A percentile compares a stretch with the other conserved stretches of the same genome.
These are phyloP conservation scores for Thielaviopsis punctulata DNA, from an alignment of 2,329 filamentous ascomycete species.

Conservation along the genomic window DNA sequence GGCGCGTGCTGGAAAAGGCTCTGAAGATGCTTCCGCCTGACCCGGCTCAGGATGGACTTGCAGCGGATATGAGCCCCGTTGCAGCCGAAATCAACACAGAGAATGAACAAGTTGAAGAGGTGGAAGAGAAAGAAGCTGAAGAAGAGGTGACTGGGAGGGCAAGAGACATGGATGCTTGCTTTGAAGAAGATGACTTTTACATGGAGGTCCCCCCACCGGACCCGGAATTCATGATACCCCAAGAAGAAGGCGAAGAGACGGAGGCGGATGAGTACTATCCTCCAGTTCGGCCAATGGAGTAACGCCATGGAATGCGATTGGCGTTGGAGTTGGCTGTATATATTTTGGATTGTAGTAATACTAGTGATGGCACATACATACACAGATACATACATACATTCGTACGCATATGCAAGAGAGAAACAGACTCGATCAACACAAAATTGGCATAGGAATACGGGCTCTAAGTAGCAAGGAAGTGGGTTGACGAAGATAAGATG, in stretches of 20 bases:
- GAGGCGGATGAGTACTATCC: background rate
- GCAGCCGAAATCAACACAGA: background rate
- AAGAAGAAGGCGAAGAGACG: background rate
- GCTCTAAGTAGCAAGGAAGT: background rate
- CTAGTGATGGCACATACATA: background rate
- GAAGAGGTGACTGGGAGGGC: background rate
- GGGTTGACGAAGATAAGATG: background rate
- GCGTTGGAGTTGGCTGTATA: background rate
- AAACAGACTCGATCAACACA: background rate
- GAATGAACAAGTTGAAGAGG: background rate
- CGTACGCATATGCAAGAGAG: no score
- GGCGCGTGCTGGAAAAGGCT: slow-evolving; percentile 2
- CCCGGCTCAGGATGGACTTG: background rate
- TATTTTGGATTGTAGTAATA: background rate
- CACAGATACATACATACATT: no score
- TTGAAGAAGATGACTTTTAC: background rate
- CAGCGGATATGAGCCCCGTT: background rate
- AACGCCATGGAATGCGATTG: background rate
- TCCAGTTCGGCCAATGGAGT: background rate
- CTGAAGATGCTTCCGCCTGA: slow-evolving; percentile 3
- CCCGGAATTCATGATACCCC: background rate
- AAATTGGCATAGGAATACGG: background rate
- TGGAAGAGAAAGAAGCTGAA: background rate
- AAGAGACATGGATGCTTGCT: background rate
- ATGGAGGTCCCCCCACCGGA: background rate